phyloP scores from a whole-genome alignment of 1,284 basidiomycete genomes.

The Peniophora sp. region DNA sequence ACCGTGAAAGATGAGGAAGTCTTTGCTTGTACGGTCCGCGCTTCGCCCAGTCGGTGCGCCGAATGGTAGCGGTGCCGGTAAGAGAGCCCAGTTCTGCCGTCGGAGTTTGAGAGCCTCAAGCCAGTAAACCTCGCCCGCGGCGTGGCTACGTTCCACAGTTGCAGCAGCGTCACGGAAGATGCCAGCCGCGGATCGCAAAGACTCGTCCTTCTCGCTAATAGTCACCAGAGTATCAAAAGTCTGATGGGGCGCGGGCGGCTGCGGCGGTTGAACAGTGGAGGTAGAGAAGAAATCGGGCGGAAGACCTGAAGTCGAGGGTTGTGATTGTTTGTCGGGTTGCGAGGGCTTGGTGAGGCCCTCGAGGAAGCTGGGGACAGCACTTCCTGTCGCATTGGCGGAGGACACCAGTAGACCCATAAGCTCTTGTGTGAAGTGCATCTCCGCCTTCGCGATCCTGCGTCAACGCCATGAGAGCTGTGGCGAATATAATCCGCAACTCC shows the following conservation, averaged over 20 bases:
- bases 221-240: slow-evolving; percentile 68
- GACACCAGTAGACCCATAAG: slow-evolving; percentile 51
- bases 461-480: slow-evolving; percentile 12
- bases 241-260: slow-evolving; percentile 58
- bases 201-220: slow-evolving; percentile 71
- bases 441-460: slow-evolving; percentile 60
- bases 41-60: slow-evolving; percentile 64
- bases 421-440: slow-evolving; percentile 70
- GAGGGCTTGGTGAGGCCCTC: too few relatives aligned
- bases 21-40: slow-evolving; percentile 68
- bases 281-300: slow-evolving; percentile 44
- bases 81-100: slow-evolving; percentile 66
- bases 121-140: slow-evolving; percentile 68
- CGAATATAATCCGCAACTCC: background rate
- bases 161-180: slow-evolving; percentile 63
- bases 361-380: slow-evolving; percentile 1
- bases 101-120: slow-evolving; percentile 68
- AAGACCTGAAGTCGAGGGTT: slow-evolving; percentile 6
- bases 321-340: slow-evolving; percentile 4
- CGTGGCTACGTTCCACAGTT: slow-evolving; percentile 54
- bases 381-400: slow-evolving; percentile 12
- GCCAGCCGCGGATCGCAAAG: slow-evolving; percentile 60
- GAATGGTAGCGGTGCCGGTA: slow-evolving; percentile 65
- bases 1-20: slow-evolving; percentile 71
- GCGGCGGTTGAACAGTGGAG: slow-evolving; percentile 55